These are phyloP conservation scores for Penicillium salamii DNA, from an alignment of 495 filamentous ascomycete genomes.

Conservation along the genomic window DNA sequence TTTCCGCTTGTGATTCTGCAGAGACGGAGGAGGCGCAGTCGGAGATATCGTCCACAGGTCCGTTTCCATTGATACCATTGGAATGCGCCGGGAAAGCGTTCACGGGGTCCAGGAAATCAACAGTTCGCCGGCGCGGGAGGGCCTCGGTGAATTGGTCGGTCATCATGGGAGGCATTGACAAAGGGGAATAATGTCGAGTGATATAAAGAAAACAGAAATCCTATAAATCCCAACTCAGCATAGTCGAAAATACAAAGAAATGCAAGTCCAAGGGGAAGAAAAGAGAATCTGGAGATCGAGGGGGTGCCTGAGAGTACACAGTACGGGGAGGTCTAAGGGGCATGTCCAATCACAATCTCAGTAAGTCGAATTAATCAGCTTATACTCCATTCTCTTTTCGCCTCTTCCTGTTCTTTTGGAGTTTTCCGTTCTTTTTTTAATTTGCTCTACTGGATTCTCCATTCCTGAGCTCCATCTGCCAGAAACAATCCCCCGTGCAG, in stretches of 20 bases:
- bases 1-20: conserved; percentile 17
- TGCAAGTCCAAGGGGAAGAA: too few species aligned
- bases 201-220: neutral
- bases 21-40: conserved; percentile 24
- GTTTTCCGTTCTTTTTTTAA: too few species aligned
- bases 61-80: conserved; percentile 12
- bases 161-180: neutral
- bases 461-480: neutral
- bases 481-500: neutral
- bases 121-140: conserved; percentile 1
- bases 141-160: conserved; percentile 1
- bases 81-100: neutral
- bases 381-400: neutral
- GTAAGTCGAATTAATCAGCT: conserved; percentile 5
- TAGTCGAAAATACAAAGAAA: too few species aligned
- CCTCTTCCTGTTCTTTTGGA: too few species aligned
- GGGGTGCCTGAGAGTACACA: conserved; percentile 3
- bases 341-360: conserved; percentile 3
- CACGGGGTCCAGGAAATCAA: conserved; percentile 1
- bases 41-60: conserved; percentile 17
- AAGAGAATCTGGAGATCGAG: neutral
- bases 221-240: neutral
- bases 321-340: conserved; percentile 7
- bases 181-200: neutral
- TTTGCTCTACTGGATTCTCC: neutral